Conservation (phyloP, 2,329 filamentous ascomycete genomes). For the Cordyceps cicadae region DNA sequence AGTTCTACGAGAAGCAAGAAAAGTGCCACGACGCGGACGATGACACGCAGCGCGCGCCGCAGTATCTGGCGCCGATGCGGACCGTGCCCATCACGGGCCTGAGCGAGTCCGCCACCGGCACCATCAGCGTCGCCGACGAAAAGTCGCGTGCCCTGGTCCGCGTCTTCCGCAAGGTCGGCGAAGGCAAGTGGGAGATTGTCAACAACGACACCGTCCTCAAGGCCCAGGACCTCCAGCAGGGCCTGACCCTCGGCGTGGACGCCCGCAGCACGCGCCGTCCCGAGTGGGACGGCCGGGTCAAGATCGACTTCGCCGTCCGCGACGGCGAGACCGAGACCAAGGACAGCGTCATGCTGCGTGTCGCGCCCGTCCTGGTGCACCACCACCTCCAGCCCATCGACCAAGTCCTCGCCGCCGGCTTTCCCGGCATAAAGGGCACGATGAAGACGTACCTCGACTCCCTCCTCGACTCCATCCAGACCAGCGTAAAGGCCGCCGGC, state of each 20-base stretch:
- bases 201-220: conserved; percentile 22
- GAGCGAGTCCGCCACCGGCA: conserved; percentile 13
- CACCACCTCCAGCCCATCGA: conserved; percentile 26
- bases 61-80: conserved; percentile 25
- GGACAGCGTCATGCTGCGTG: conserved; percentile 25
- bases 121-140: conserved; percentile 13
- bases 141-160: conserved; percentile 18
- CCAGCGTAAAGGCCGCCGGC: neutral
- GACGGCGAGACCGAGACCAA: conserved; percentile 14
- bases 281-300: conserved; percentile 23
- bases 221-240: conserved; percentile 19
- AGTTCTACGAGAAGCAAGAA: conserved; percentile 20
- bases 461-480: neutral
- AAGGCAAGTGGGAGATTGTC: conserved; percentile 22
- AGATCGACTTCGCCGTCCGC: conserved; percentile 22
- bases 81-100: conserved; percentile 21
- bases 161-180: conserved; percentile 19
- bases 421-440: no score
- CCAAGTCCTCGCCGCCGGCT: conserved; percentile 18
- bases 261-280: conserved; percentile 21
- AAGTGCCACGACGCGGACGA: conserved; percentile 29
- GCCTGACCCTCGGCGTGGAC: conserved; percentile 29
- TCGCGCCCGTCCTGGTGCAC: conserved; percentile 31
- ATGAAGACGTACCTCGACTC: neutral
- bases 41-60: conserved; percentile 22